Base-by-base conservation (phyloP, 345 rosid species). In the Aegle marmelos region DNA sequence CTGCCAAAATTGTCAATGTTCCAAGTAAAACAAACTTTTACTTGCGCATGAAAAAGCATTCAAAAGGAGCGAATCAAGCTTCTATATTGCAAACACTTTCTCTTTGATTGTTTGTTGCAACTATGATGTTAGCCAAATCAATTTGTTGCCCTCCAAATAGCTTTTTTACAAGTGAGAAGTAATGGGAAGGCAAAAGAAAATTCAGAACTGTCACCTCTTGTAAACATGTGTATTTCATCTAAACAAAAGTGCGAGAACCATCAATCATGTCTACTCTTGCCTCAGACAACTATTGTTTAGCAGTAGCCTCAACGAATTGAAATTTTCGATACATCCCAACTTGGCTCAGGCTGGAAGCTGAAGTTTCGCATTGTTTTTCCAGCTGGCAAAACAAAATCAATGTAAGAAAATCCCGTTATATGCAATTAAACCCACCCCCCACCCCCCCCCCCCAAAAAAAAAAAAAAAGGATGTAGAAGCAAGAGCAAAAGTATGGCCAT, bases 341-440 rank as follows among this genome's bases (percentile, higher is more conserved):
- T 79, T 63, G 76, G 71, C 73, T 93, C 85, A 95, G 81, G 97
- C 97, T 73, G 98, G 98, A 71, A 95, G 91, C 88, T 95, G 91
- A 82, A 95, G 94, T 88, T 90, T 95, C 24, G 91, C 86, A 75
- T 92, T 95, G 82, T 93, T 91, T 83, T 90, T 95, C 98, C 98
- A 95, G 85, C 98, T 95, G 91, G 63, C 58, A 50, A 50, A 61
- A 48, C n/a, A 19, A 72, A 75, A 67, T 6, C 54, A 24, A 14
- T 33, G 61, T 39, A 64, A 21, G 54, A 36, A 75, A n/a, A 45
- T 45, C 50, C 24, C 19, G 5, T 57, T 24, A 77, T 4, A 56
- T 27, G 28, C 22, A 54, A 59, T 31, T 53, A 22, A 70, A 7
- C 14, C 6, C 36, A 34, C 39, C 9, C 9, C 8, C 37, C 9